A percentile compares a stretch with the other conserved stretches of the same genome.
These are phyloP conservation scores for Capsicum baccatum DNA, from an alignment of 257 asterid genomes.

Conservation along the genomic window DNA sequence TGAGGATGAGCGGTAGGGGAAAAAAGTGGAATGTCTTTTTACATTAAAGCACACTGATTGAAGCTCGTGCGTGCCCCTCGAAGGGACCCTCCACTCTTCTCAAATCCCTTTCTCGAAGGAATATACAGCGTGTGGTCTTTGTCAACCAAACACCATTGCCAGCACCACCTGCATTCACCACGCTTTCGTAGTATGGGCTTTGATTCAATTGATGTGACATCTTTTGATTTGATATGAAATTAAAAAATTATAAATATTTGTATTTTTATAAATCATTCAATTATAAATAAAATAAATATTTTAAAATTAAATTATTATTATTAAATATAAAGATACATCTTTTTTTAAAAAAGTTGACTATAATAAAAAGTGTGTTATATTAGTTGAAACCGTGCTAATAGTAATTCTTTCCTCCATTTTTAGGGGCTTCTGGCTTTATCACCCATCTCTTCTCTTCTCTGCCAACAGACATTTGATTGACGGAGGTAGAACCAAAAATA, in stretches of 20 bases:
- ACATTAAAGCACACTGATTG: constrained; percentile 28
- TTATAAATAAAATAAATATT: no score
- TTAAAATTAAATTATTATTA: no score
- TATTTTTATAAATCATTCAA: no score
- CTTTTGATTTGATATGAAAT: no score
- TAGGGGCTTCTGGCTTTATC: constrained; percentile 33
- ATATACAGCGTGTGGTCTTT: constrained; percentile 72
- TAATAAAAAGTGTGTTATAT: no score
- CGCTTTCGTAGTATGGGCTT: constrained; percentile 37
- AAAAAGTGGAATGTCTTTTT: constrained; percentile 60
- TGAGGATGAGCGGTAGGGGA: constrained; percentile 25
- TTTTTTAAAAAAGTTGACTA: no score
- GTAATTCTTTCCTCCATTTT: constrained; percentile 32
- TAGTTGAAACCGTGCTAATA: no score
- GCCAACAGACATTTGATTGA: not conserved
- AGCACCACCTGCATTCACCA: constrained; percentile 38
- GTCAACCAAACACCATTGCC: constrained; percentile 39
- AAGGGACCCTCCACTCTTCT: constrained; percentile 47
- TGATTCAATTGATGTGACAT: no score
- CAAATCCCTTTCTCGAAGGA: constrained; percentile 73
- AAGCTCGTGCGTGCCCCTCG: constrained; percentile 37
- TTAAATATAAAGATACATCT: no score
- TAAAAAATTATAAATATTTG: no score
- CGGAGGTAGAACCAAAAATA: rapidly evolving
- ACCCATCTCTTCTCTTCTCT: not conserved